Evolutionary conservation across 2,329 filamentous ascomycete species (phyloP), one percentile per base, ranked within the genome.

Genomic region (Cryphonectria naterciae): DNA sequence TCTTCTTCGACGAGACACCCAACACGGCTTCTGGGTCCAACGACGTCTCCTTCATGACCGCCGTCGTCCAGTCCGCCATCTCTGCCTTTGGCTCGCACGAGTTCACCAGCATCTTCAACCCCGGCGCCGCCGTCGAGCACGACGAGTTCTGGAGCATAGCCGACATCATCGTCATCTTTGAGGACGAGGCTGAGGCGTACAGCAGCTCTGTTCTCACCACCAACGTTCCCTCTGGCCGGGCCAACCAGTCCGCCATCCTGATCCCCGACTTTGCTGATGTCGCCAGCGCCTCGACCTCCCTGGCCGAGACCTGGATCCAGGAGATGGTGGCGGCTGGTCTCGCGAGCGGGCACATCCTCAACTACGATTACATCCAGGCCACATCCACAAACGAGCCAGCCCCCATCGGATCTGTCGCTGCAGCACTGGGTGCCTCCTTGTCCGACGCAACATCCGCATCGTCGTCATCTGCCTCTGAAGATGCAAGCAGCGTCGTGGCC

Each of bases 1-100:
- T 73, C 58, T 73, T 73, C 66, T 73, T 71, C 46, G 71, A 73
- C 56, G 71, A 73, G 77, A 70, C 1, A 60, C 68, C 15, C 37
- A n/a, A 37, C 73, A 70, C 25, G 73, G 70, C 52, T 76, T 70
- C 11, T n/a, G 60, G 58, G 15, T 4, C 22, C 35, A 37, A 54
- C 56, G 60, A 68, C 19, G 69, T 71, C 52, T 32, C 32, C n/a
- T 71, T 68, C 43, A 60, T 71, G 60, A 46, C 67, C 37, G 56
- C 69, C 17, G 43, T 65, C n/a, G 66, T 71, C 28, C 46, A 65
- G 22, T 32, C 56, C n/a, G 67, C 67, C 3, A 46, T n/a, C 25
- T 54, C 63, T 19, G 43, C 41, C 22, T 69, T 71, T 46, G 67
- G 67, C 19, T 11, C 13, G 22, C 54, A 62, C 32, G 28, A 37